Evolutionary conservation across 2,329 filamentous ascomycete species (phyloP).

Genomic region (Graphilbum fragrans): DNA sequence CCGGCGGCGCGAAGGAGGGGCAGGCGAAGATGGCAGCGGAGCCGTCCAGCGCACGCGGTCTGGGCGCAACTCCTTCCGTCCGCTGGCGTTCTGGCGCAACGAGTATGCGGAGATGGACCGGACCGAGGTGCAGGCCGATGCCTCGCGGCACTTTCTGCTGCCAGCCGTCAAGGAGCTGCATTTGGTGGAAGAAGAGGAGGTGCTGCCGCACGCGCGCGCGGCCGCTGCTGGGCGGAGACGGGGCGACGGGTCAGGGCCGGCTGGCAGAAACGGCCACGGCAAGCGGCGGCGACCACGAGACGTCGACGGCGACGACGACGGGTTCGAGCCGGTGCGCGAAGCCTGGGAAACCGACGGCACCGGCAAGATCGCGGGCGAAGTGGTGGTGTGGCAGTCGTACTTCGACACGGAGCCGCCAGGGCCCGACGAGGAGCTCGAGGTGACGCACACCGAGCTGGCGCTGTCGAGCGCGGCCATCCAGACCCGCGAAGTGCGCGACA

Average conservation of each 20-base stretch:
- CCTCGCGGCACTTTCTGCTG: constrained; percentile 41
- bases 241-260: background rate
- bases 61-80: constrained; percentile 65
- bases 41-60: constrained; percentile 57
- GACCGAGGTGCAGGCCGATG: constrained; percentile 37
- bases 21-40: constrained; percentile 30
- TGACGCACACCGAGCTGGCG: constrained; percentile 43
- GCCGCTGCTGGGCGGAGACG: constrained; percentile 12
- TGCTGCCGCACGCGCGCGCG: constrained; percentile 19
- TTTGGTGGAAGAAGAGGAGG: constrained; percentile 52
- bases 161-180: constrained; percentile 67
- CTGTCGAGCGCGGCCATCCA: constrained; percentile 43
- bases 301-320: constrained; percentile 22
- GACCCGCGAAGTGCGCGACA: constrained; percentile 46
- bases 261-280: constrained; percentile 12
- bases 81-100: constrained; percentile 76
- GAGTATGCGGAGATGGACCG: constrained; percentile 63
- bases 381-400: constrained; percentile 51
- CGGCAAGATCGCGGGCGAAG: constrained; percentile 51
- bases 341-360: constrained; percentile 56
- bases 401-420: constrained; percentile 40
- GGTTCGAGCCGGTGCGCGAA: constrained; percentile 39
- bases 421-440: constrained; percentile 41
- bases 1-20: constrained; percentile 27
- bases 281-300: constrained; percentile 14